These are phyloP conservation scores for Aureobasidium sp. DNA, from an alignment of 2,329 filamentous ascomycete genomes.

Conservation along the genomic window DNA sequence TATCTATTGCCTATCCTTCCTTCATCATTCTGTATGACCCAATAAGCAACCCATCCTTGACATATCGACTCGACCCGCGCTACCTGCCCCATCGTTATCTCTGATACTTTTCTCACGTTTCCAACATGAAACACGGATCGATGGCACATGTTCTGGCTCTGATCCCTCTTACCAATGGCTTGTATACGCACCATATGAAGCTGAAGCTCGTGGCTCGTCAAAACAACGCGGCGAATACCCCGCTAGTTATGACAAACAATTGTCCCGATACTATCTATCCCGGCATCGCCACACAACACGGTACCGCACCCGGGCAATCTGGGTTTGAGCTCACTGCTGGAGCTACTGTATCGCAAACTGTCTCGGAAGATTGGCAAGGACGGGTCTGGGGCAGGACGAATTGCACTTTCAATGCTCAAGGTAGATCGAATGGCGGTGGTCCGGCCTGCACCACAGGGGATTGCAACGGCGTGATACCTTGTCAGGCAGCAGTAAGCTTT, in stretches of 20 bases:
- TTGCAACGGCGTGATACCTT: slow-evolving; percentile 64
- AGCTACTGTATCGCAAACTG: slow-evolving; percentile 53
- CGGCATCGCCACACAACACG: slow-evolving; percentile 65
- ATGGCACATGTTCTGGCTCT: background rate
- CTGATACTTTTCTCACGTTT: background rate
- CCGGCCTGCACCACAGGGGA: slow-evolving; percentile 69
- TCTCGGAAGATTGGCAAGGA: slow-evolving; percentile 70
- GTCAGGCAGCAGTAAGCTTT: slow-evolving; percentile 57
- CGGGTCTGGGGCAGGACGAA: slow-evolving; percentile 79
- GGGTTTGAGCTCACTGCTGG: slow-evolving; percentile 62
- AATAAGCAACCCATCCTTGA: background rate
- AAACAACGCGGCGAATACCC: slow-evolving; percentile 28
- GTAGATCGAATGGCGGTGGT: slow-evolving; percentile 43
- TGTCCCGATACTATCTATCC: slow-evolving; percentile 70
- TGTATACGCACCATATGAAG: slow-evolving; percentile 27
- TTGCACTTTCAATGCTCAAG: slow-evolving; percentile 65
- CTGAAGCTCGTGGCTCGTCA: slow-evolving; percentile 23
- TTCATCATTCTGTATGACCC: background rate
- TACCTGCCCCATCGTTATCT: background rate
- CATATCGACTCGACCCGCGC: background rate
- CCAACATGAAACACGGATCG: slow-evolving; percentile 1
- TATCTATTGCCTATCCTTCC: slow-evolving; percentile 1
- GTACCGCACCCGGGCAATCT: slow-evolving; percentile 57
- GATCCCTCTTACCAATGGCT: slow-evolving; percentile 7
- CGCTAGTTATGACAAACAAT: slow-evolving; percentile 63